phyloP scores from a whole-genome alignment of 768 basidiomycete species.

The Podaxis sp. region DNA sequence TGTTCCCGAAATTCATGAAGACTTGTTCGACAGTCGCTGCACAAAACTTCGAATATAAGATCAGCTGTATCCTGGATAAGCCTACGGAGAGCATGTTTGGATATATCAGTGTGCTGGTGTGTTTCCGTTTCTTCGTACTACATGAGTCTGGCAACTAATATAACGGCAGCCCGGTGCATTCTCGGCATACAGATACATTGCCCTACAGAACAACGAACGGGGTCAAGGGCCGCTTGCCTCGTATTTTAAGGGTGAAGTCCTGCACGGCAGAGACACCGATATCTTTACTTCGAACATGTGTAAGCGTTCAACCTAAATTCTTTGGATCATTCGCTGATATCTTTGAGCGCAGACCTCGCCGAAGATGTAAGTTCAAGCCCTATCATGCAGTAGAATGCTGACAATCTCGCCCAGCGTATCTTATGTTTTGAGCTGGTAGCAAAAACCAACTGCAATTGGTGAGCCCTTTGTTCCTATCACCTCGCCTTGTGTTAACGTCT shows the following conservation, averaged over 20 bases:
- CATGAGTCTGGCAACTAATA: background rate
- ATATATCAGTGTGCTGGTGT: conserved; percentile 91
- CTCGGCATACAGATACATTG: conserved; percentile 90
- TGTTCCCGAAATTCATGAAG: background rate
- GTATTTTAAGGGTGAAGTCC: conserved; percentile 94
- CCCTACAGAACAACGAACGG: conserved; percentile 78
- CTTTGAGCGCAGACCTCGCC: conserved; percentile 64
- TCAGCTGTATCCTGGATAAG: conserved; percentile 88
- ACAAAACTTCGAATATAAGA: conserved; percentile 96
- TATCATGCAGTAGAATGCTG: background rate
- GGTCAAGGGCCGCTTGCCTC: conserved; percentile 90
- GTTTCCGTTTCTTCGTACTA: conserved; percentile 17
- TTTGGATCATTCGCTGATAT: conserved; percentile 7
- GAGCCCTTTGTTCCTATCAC: conserved; percentile 17
- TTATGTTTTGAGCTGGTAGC: conserved; percentile 81
- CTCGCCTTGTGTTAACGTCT: conserved; percentile 16
- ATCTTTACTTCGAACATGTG: conserved; percentile 98
- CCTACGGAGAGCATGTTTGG: conserved; percentile 88
- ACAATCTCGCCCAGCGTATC: conserved; percentile 56
- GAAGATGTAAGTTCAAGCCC: conserved; percentile 68
- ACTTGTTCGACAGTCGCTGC: conserved; percentile 63
- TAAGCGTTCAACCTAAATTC: conserved; percentile 33
- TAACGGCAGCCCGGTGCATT: conserved; percentile 81
- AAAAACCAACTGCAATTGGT: conserved; percentile 80
- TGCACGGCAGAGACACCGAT: conserved; percentile 82